phyloP scores from a whole-genome alignment of 2,329 filamentous ascomycete genomes.

The Exophiala calicioides region DNA sequence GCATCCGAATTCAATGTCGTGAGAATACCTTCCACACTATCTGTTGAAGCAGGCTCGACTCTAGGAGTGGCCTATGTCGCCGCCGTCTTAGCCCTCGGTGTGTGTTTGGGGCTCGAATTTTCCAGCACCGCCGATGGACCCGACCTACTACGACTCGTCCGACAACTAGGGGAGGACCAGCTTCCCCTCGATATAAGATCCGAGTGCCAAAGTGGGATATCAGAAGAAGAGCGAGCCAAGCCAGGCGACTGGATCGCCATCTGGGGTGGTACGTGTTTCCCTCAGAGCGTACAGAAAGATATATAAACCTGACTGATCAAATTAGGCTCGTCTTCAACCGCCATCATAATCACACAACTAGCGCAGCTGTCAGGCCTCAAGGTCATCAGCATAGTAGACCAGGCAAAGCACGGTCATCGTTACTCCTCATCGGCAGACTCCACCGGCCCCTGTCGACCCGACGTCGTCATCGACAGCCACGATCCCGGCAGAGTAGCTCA shows the following conservation, averaged over 20 bases:
- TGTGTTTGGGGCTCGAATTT: slow-evolving; percentile 71
- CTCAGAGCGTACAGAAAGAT: too few species aligned
- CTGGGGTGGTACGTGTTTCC: too few species aligned
- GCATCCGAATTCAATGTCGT: slow-evolving; percentile 66
- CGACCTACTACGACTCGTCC: slow-evolving; percentile 58
- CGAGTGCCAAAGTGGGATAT: slow-evolving; percentile 63
- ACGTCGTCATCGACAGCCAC: slow-evolving; percentile 69
- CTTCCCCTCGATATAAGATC: slow-evolving; percentile 63
- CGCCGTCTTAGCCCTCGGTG: slow-evolving; percentile 64
- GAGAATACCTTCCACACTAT: slow-evolving; percentile 57
- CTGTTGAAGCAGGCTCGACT: slow-evolving; percentile 59
- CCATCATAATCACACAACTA: slow-evolving; percentile 66
- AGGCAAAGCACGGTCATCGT: slow-evolving; percentile 68
- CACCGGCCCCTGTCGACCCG: slow-evolving; percentile 37
- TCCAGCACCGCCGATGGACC: slow-evolving; percentile 53
- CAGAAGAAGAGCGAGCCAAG: slow-evolving; percentile 54
- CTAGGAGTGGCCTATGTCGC: slow-evolving; percentile 73
- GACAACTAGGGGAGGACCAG: slow-evolving; percentile 45
- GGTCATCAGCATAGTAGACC: slow-evolving; percentile 67
- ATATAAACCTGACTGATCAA: too few species aligned
- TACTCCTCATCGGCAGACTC: slow-evolving; percentile 35
- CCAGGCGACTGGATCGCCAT: slow-evolving; percentile 70
- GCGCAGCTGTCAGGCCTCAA: slow-evolving; percentile 66
- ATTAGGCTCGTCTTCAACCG: slow-evolving; percentile 72
- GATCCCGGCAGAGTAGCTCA: slow-evolving; percentile 65